Evolutionary conservation across 2,329 filamentous ascomycete genomes (phyloP), one percentile per base, ranked within the genome.

Genomic region (Verticillium longisporum): DNA sequence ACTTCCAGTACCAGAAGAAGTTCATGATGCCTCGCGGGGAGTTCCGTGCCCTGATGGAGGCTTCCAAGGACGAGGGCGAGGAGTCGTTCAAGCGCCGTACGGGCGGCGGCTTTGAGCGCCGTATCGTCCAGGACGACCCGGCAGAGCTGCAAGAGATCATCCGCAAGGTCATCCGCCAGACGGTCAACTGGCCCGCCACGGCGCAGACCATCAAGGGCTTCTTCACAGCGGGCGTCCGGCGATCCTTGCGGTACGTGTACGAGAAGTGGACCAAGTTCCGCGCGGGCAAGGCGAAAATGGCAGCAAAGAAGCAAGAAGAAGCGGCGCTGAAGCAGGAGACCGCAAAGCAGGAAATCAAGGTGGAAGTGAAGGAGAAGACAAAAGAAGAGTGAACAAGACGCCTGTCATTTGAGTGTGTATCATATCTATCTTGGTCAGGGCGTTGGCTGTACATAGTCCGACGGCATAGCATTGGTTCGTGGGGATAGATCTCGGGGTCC

Each of bases 1-100:
- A 99, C 77, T 97, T 97, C 74, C 88, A 93, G 69, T 99, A 97
- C 74, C 93, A 97, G 73, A 88, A 89, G 72, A 94, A 96, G 70
- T 96, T 93, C 69, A 83, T 85, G 61, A 95, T 99, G 54, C 92
- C 94, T 0, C 87, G 87, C 15, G 83, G 85, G 4, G 92, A 97
- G 60, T 99, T 97, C 73, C 81, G 90, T 69, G 83, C 86, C 69
- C 93, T 98, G 87, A 88, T 97, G 74, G 83, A 91, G 62, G 85
- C 83, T 53, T 84, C 83, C 61, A 89, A 95, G 60, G 88, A 91
- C 69, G 84, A 89, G 61, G 83, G 87, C 54, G 79, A 79, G 1
- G 80, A 81, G 18, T 81, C 87, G 14, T 87, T 96, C 69, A 87
- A 86, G 67, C 85, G 88, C 62, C 85, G 89, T 62, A 84, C 94